Conservation (phyloP, 2,329 filamentous ascomycete genomes). For the Lecanoromycetidae sp. region DNA sequence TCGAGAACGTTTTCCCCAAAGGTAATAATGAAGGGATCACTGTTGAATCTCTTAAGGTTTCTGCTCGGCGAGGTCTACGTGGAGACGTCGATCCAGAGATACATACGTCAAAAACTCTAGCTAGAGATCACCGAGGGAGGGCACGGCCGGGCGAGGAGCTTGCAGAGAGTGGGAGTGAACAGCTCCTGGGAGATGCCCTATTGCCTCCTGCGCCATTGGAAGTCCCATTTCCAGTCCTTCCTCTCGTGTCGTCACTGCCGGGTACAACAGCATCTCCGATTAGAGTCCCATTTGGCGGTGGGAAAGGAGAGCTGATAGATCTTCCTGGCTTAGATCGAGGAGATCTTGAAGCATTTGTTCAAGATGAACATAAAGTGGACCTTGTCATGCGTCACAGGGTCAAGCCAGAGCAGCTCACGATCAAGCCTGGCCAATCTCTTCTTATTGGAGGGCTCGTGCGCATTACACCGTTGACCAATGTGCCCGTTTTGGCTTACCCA, state of each 20-base stretch:
- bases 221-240: constrained; percentile 68
- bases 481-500: constrained; percentile 66
- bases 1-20: constrained; percentile 79
- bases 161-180: not conserved
- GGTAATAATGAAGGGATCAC: constrained; percentile 41
- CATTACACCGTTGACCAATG: constrained; percentile 60
- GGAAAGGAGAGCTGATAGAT: constrained; percentile 83
- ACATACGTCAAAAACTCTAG: not conserved
- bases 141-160: not conserved
- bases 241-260: constrained; percentile 71
- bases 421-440: constrained; percentile 68
- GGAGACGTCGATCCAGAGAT: too few species aligned
- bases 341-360: constrained; percentile 58
- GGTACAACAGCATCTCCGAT: constrained; percentile 95
- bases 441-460: constrained; percentile 77
- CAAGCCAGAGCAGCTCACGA: constrained; percentile 56
- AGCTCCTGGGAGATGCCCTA: constrained; percentile 30
- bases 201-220: constrained; percentile 66
- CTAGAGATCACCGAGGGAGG: not conserved
- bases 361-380: constrained; percentile 49
- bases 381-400: constrained; percentile 71
- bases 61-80: not conserved
- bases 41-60: constrained; percentile 2
- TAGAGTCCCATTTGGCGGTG: constrained; percentile 74
- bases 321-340: constrained; percentile 72